Base-by-base conservation (phyloP, 116 monocot genomes). In the Zostera marina region DNA sequence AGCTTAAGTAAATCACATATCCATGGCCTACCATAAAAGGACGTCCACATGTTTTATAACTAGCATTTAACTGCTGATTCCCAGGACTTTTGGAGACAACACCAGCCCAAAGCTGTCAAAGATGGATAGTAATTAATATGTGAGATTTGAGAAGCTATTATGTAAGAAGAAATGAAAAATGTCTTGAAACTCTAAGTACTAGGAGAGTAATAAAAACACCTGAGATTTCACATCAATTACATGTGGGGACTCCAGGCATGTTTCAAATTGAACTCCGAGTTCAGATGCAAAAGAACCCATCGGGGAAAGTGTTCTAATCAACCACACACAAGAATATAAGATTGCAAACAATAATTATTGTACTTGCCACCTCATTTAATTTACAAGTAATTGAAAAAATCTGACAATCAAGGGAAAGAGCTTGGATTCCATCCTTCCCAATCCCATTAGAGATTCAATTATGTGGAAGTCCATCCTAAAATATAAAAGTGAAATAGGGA, bases 221-320 rank as follows among this genome's bases (percentile, higher is more conserved):
- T 98, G 96, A 62, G 82, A 82, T 70, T 90, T 78, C 22, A 65
- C 74, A 76, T 90, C 70, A 66, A 98, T 98, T 22, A 98, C 96
- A 85, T 98, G 96, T 69, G 89, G 96, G 42, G 90, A 85, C 78
- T 98, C 96, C 74, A 98, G 64, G 67, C 80, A 83, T 66, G 81
- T 61, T 60, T 90, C 98, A 72, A 98, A 98, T 57, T 74, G 77
- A 52, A 90, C 76, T 38, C 98, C 98, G 64, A 98, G 79, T 70
- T 98, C 98, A 74, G 98, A 90, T 70, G 98, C 70, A 77, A 98
- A 98, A 60, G 98, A 90, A 41, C 83, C 70, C 80, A 90, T 77
- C 12, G 98, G 98, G 41, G 90, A 90, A 16, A 98, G 83, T 58
- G 98, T 98, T 62, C 98, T 98, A 62, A 15, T 23, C 44, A 38